A percentile compares a stretch with the other conserved stretches of the same genome.
These are phyloP conservation scores for Mortierella sp. DNA, from an alignment of 371 early-diverging fungal genomes.

Conservation along the genomic window DNA sequence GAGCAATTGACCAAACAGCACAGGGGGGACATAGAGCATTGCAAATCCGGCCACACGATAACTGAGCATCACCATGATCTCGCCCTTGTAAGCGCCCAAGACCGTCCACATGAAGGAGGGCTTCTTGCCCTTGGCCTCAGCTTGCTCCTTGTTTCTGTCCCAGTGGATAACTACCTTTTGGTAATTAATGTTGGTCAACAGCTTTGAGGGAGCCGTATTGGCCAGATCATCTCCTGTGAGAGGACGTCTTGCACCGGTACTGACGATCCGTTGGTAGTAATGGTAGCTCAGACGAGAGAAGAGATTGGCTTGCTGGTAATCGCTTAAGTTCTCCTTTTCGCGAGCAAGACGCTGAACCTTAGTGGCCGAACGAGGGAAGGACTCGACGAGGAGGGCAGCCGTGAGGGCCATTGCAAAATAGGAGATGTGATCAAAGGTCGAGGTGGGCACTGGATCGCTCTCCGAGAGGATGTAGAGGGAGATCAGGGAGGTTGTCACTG, in stretches of 20 bases:
- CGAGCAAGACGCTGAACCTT: slow-evolving; percentile 25
- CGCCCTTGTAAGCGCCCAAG: slow-evolving; percentile 7
- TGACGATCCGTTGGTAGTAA: slow-evolving; percentile 26
- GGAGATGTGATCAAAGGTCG: not conserved
- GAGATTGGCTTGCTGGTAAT: slow-evolving; percentile 34
- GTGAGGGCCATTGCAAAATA: slow-evolving; percentile 5
- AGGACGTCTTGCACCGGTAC: slow-evolving; percentile 24
- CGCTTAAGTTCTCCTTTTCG: slow-evolving; percentile 30
- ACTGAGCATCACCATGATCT: not conserved
- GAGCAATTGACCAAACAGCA: slow-evolving; percentile 33
- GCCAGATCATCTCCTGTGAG: slow-evolving; percentile 24
- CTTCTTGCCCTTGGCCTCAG: slow-evolving; percentile 7
- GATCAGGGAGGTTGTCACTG: slow-evolving; percentile 1
- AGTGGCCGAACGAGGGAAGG: slow-evolving; percentile 24
- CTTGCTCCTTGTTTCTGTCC: slow-evolving; percentile 16
- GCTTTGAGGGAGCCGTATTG: slow-evolving; percentile 14
- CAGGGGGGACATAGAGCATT: slow-evolving; percentile 22
- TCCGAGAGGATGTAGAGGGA: slow-evolving; percentile 32
- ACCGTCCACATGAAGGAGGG: slow-evolving; percentile 35
- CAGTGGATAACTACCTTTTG: slow-evolving; percentile 7
- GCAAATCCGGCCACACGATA: slow-evolving; percentile 16
- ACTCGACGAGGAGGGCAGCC: slow-evolving; percentile 24
- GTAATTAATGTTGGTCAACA: slow-evolving; percentile 25
- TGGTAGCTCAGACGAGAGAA: slow-evolving; percentile 27
- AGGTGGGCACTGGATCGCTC: not conserved